Evolutionary conservation across 495 filamentous ascomycete species (phyloP), one percentile per base, ranked within the genome.

Genomic region (Talaromyces wortmannii): DNA sequence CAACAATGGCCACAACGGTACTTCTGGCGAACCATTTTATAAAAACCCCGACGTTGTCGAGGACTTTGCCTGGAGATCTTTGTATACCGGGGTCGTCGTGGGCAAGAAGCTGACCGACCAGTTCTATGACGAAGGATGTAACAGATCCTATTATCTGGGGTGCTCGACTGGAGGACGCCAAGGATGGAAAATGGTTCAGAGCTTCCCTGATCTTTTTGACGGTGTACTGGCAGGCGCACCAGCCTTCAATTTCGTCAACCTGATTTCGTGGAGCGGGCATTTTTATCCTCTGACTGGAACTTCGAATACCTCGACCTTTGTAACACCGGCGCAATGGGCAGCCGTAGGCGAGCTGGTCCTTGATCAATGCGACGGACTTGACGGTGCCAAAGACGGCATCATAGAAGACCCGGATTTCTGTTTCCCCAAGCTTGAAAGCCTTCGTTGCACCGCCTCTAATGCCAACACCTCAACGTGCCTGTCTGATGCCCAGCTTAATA

Each of bases 181-280:
- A 57, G 81, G 81, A 10, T 75, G 77, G 49, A 79, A 79, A 55
- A 66, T 69, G 5, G 66, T 73, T 6, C 73, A 82, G 56, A 69
- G 75, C 51, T 81, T 70, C 55, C 78, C 79, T 6, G 64, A 72
- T 32, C 74, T 78, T 57, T 81, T 88, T 55, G 86, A 91, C 63
- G 88, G 88, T 29, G 81, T 86, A 3, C 68, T 90, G 6, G 78
- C 80, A 16, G 85, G 84, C 4, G 75, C 82, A 7, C 80, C 74
- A 12, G 74, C 74, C 8, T 61, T 78, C 61, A 75, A 72, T 58
- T 78, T 82, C 48, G 66, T 75, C 53, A 77, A 76, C 48, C 58
- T 84, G 15, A 61, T 72, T 7, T 77, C 76, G 1, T 84, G 81
- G 80, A 72, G 77, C 42, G 82, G 74, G 4, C 63, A 67, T 11